These are phyloP conservation scores for Solanum phureja DNA, from an alignment of 257 asterid genomes.

Conservation along the genomic window DNA sequence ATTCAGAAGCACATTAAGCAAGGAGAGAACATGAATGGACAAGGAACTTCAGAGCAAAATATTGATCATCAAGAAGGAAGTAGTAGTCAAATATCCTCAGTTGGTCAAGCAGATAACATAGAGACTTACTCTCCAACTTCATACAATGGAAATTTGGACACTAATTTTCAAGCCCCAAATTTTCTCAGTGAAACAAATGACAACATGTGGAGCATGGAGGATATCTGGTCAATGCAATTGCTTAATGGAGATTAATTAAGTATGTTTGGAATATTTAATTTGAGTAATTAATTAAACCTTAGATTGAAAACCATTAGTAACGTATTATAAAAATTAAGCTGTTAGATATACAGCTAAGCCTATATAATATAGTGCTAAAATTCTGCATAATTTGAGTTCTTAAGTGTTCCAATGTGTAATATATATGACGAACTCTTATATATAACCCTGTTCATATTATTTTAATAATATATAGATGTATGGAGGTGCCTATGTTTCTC, in stretches of 20 bases:
- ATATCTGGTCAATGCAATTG: constrained; percentile 78
- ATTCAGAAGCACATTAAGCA: constrained; percentile 71
- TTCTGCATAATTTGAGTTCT: neutral
- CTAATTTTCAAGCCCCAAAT: constrained; percentile 24
- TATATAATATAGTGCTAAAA: neutral
- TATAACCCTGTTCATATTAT: neutral
- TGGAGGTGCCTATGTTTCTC: neutral
- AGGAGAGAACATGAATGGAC: constrained; percentile 7
- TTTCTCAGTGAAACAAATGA: constrained; percentile 52
- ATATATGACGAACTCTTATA: neutral
- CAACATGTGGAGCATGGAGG: constrained; percentile 83
- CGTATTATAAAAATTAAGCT: neutral
- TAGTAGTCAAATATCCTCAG: constrained; percentile 43
- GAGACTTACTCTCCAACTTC: constrained; percentile 65
- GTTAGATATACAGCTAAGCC: neutral
- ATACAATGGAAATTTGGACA: constrained; percentile 31
- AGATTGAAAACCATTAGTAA: neutral
- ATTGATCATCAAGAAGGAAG: constrained; percentile 34
- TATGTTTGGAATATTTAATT: neutral
- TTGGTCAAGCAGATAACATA: constrained; percentile 22
- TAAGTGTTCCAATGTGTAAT: neutral
- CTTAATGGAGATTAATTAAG: constrained; percentile 33
- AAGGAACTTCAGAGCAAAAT: constrained; percentile 30
- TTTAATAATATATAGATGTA: neutral
- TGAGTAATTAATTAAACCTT: neutral